These are phyloP conservation scores for Daldinia bambusicola DNA, from an alignment of 495 filamentous ascomycete species.

Conservation along the genomic window DNA sequence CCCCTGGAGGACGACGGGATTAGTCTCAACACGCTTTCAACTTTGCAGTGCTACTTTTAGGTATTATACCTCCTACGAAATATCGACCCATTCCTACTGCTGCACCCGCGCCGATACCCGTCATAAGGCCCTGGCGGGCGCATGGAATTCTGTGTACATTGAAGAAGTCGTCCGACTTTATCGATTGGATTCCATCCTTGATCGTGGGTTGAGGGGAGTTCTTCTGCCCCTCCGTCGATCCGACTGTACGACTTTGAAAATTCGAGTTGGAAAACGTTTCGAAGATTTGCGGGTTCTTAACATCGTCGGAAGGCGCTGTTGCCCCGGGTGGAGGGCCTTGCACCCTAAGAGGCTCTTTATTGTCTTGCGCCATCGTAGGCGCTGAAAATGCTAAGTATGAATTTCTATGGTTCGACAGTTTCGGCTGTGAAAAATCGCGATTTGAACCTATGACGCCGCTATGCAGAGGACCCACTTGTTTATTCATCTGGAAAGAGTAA, in stretches of 20 bases:
- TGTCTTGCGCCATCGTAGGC: slow-evolving; percentile 46
- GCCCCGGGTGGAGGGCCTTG: slow-evolving; percentile 52
- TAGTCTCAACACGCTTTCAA: slow-evolving; percentile 20
- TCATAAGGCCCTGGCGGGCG: slow-evolving; percentile 80
- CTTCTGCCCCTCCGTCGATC: slow-evolving; percentile 46
- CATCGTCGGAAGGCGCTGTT: slow-evolving; percentile 49
- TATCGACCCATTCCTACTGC: slow-evolving; percentile 75
- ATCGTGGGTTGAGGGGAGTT: slow-evolving; percentile 63
- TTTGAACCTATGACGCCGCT: slow-evolving; percentile 35
- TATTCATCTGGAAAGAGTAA: neutral
- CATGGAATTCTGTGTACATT: slow-evolving; percentile 84
- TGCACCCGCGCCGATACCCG: slow-evolving; percentile 82
- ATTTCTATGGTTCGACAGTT: slow-evolving; percentile 26
- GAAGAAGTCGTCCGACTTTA: slow-evolving; percentile 74
- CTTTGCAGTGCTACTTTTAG: slow-evolving; percentile 26
- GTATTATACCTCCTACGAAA: slow-evolving; percentile 73
- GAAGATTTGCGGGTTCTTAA: slow-evolving; percentile 48
- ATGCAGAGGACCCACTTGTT: slow-evolving; percentile 15
- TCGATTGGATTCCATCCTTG: slow-evolving; percentile 70
- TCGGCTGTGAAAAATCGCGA: slow-evolving; percentile 16
- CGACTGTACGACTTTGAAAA: slow-evolving; percentile 43
- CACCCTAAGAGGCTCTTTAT: slow-evolving; percentile 34
- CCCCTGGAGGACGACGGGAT: slow-evolving; percentile 42
- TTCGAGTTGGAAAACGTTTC: slow-evolving; percentile 56
- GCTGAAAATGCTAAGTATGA: slow-evolving; percentile 1